Percentiles rank a stretch among this genome's conserved stretches.
Conservation (phyloP, 495 filamentous ascomycete genomes). For the Tuber borchii region DNA sequence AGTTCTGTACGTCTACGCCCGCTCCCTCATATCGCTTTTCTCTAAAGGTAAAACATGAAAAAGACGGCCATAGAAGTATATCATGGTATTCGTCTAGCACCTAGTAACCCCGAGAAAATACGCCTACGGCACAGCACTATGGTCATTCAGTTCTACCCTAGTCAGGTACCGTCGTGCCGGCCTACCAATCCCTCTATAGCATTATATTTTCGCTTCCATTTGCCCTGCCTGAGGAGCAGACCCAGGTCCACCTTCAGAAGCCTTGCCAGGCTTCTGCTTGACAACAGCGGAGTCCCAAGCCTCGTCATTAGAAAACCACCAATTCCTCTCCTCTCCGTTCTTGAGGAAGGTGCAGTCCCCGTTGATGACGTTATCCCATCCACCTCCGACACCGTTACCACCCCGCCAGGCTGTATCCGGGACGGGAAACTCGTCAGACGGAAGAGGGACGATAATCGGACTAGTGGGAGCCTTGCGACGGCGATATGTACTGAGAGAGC, state of each 20-base stretch:
- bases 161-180: background rate
- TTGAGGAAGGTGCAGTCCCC: slow-evolving; percentile 75
- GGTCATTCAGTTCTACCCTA: background rate
- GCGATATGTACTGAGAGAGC: slow-evolving; percentile 62
- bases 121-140: background rate
- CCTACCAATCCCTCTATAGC: background rate
- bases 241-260: slow-evolving; percentile 24
- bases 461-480: slow-evolving; percentile 34
- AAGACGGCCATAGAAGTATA: background rate
- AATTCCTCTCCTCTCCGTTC: slow-evolving; percentile 67
- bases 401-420: slow-evolving; percentile 53
- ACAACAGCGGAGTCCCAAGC: slow-evolving; percentile 33
- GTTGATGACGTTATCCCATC: slow-evolving; percentile 73
- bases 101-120: background rate
- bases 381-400: slow-evolving; percentile 65
- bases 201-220: slow-evolving; percentile 11
- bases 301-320: slow-evolving; percentile 41
- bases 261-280: slow-evolving; percentile 2
- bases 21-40: background rate
- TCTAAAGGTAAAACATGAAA: background rate
- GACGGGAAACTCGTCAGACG: slow-evolving; percentile 34
- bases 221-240: slow-evolving; percentile 19
- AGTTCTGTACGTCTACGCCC: background rate
- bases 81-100: background rate
- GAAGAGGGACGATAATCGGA: slow-evolving; percentile 38